Conservation (phyloP, 2,329 filamentous ascomycete genomes). For the Arthroderma sp. region DNA sequence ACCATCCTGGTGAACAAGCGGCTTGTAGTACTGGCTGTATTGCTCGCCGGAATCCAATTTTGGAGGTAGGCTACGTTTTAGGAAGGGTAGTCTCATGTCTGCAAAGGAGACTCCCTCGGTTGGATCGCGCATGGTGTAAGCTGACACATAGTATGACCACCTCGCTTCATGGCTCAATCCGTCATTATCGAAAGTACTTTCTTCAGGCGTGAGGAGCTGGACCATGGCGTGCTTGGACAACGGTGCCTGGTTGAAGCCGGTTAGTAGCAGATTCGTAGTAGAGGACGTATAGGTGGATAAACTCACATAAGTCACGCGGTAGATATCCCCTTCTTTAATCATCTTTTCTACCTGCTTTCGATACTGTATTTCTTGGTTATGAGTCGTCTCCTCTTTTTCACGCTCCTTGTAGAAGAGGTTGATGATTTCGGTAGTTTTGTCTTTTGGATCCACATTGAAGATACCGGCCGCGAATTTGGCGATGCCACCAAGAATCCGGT, state of each 20-base stretch:
- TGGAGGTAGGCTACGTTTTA: conserved; percentile 56
- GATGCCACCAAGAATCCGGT: conserved; percentile 72
- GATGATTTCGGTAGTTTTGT: conserved; percentile 85
- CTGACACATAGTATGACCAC: conserved; percentile 94
- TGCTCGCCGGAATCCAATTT: conserved; percentile 50
- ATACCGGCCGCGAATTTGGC: conserved; percentile 71
- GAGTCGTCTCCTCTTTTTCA: conserved; percentile 71
- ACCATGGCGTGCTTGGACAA: conserved; percentile 54
- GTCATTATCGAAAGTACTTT: conserved; percentile 62
- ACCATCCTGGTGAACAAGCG: conserved; percentile 51
- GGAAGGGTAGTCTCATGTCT: conserved; percentile 53
- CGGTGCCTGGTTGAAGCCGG: conserved; percentile 42
- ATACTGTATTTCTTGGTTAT: conserved; percentile 77
- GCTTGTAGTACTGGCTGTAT: conserved; percentile 42
- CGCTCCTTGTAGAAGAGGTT: conserved; percentile 74
- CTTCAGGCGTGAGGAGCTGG: conserved; percentile 76
- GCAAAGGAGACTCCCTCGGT: conserved; percentile 63
- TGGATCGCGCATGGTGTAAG: conserved; percentile 75
- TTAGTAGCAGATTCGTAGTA: background rate
- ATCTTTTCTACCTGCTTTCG: conserved; percentile 86
- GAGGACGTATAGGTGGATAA: background rate
- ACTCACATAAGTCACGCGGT: conserved; percentile 82
- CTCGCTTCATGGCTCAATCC: conserved; percentile 49
- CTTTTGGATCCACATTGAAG: conserved; percentile 73
- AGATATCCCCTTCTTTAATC: conserved; percentile 84